Percentiles rank a stretch among this genome's conserved stretches.
Conservation (phyloP, 495 filamentous ascomycete species). For the Hypoxylon subgilvum region DNA sequence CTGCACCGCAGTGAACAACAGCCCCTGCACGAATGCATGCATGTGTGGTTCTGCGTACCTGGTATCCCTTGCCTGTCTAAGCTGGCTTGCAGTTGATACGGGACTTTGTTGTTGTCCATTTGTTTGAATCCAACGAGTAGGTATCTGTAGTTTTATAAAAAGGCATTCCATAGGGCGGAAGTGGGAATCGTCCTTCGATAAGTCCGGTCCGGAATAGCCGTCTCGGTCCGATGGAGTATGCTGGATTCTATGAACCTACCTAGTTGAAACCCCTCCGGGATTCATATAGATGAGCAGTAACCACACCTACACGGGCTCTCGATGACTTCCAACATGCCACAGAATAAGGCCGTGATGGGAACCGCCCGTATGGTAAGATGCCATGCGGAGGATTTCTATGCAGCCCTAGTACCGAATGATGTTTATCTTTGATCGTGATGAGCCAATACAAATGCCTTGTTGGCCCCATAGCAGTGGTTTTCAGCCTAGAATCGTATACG, state of each 20-base stretch:
- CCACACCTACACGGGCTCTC: neutral
- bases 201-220: neutral
- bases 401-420: neutral
- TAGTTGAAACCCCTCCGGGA: neutral
- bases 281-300: neutral
- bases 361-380: neutral
- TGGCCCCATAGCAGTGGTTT: slow-evolving; percentile 3
- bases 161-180: neutral
- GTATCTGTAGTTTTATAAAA: neutral
- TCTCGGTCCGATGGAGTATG: neutral
- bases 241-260: neutral
- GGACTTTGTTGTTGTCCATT: neutral
- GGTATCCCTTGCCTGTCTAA: slow-evolving; percentile 7
- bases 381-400: neutral
- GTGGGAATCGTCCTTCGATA: neutral
- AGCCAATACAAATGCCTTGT: neutral
- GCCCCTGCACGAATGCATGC: slow-evolving; percentile 24
- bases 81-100: neutral
- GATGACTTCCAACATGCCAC: neutral
- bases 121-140: neutral
- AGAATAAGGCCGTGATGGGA: neutral
- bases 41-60: slow-evolving; percentile 10
- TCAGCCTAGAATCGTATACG: slow-evolving; percentile 8
- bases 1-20: slow-evolving; percentile 33
- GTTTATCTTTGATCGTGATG: neutral